Percentiles rank a stretch among this genome's conserved stretches.
Evolutionary conservation across 1,284 basidiomycete species (phyloP).

Genomic region (Cryptococcus sp.): DNA sequence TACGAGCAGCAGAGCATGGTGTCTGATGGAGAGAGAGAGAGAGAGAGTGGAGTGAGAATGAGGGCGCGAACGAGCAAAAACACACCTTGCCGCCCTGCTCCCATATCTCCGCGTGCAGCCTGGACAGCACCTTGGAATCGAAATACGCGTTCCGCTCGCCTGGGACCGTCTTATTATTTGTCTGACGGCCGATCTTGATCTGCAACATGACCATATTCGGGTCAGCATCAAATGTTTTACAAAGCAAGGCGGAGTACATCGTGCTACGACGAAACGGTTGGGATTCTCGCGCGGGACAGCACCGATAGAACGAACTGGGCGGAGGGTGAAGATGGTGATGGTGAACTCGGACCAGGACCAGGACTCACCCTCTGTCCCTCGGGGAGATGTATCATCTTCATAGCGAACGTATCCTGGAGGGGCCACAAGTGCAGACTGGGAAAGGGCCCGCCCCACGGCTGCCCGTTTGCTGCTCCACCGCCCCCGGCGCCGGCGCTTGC

Average conservation of each 20-base stretch:
- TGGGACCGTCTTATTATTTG: conserved; percentile 93
- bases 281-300: too few species aligned
- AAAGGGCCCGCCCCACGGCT: conserved; percentile 50
- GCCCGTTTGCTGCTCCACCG: conserved; percentile 1
- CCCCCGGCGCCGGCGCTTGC: neutral
- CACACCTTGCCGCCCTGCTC: conserved; percentile 80
- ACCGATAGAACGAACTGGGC: too few species aligned
- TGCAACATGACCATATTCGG: conserved; percentile 16
- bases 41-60: too few species aligned
- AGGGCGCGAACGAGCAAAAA: neutral
- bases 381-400: conserved; percentile 89
- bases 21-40: too few species aligned
- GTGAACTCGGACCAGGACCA: too few species aligned
- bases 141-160: conserved; percentile 96
- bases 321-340: too few species aligned
- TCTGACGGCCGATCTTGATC: conserved; percentile 95
- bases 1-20: too few species aligned
- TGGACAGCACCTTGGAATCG: conserved; percentile 92
- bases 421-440: conserved; percentile 83
- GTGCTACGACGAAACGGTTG: too few species aligned
- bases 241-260: too few species aligned
- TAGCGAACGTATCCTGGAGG: conserved; percentile 91
- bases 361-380: conserved; percentile 51
- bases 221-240: neutral
- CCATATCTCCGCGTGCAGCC: conserved; percentile 98